A percentile compares a stretch with the other conserved stretches of the same genome.
These are phyloP conservation scores for Polytrichum commune DNA, from an alignment of 225 moss, liverwort and hornwort species.

Conservation along the genomic window DNA sequence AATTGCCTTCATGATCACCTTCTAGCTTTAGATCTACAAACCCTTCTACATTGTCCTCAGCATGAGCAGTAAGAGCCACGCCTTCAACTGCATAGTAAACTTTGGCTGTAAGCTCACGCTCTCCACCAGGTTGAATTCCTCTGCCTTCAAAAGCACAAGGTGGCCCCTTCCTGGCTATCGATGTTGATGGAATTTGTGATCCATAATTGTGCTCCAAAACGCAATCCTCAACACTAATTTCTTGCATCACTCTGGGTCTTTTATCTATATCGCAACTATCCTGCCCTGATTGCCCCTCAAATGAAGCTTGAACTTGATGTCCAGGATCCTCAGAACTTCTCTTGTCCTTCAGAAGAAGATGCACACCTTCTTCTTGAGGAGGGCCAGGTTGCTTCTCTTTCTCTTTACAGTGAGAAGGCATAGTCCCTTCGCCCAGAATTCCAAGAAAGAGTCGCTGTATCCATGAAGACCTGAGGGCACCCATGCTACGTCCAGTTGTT, in stretches of 20 bases:
- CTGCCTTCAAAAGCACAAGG: slow-evolving; percentile 6
- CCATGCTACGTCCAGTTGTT: slow-evolving; percentile 14
- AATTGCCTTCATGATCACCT: background rate
- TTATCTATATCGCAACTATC: slow-evolving; percentile 12
- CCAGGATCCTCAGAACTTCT: slow-evolving; percentile 23
- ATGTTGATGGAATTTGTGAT: slow-evolving; percentile 16
- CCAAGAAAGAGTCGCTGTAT: slow-evolving; percentile 46
- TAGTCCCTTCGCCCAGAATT: slow-evolving; percentile 19
- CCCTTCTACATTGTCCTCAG: background rate
- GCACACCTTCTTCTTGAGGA: slow-evolving; percentile 13
- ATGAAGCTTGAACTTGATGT: slow-evolving; percentile 8
- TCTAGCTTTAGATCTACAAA: background rate
- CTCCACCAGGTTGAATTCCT: slow-evolving; percentile 5
- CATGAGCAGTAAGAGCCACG: background rate
- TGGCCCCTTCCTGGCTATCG: slow-evolving; percentile 8
- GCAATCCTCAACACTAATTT: slow-evolving; percentile 13
- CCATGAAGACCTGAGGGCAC: slow-evolving; percentile 46
- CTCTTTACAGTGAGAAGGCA: slow-evolving; percentile 24
- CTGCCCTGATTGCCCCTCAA: slow-evolving; percentile 14
- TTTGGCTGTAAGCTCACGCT: background rate
- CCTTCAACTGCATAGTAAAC: background rate
- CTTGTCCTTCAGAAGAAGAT: slow-evolving; percentile 28
- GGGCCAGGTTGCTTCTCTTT: slow-evolving; percentile 17
- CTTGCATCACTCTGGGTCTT: slow-evolving; percentile 11
- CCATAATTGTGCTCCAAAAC: slow-evolving; percentile 9